Conservation (phyloP, 1,284 basidiomycete genomes). For the Apiotrichum siamense region DNA sequence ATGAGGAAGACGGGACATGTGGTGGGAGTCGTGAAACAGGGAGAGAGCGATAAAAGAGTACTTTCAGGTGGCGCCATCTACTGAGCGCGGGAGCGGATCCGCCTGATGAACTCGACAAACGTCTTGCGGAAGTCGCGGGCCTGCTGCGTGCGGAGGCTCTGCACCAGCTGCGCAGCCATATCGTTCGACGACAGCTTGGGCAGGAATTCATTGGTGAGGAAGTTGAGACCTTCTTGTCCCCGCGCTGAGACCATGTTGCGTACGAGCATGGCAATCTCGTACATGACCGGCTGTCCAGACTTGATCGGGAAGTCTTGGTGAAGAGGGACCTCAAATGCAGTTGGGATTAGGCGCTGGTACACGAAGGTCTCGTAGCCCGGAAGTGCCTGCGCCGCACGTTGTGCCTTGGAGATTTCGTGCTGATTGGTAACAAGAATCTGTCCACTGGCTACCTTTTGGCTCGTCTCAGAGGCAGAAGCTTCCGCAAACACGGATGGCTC, state of each 20-base stretch:
- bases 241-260: constrained; percentile 72
- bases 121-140: constrained; percentile 80
- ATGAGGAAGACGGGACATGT: background rate
- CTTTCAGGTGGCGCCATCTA: background rate
- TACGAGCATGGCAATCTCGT: constrained; percentile 79
- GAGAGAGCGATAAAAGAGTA: background rate
- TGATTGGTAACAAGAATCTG: constrained; percentile 31
- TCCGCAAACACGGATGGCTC: constrained; percentile 40
- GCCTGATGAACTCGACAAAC: constrained; percentile 65
- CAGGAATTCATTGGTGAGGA: constrained; percentile 71
- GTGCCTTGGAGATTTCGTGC: constrained; percentile 32
- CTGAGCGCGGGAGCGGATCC: constrained; percentile 24
- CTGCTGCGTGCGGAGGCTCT: constrained; percentile 70
- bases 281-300: constrained; percentile 75
- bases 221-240: constrained; percentile 77
- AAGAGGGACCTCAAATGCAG: constrained; percentile 76
- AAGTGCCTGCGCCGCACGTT: constrained; percentile 53
- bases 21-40: background rate
- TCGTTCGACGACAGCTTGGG: constrained; percentile 76
- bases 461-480: constrained; percentile 29
- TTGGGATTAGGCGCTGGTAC: constrained; percentile 79
- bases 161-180: constrained; percentile 70
- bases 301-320: constrained; percentile 76
- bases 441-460: constrained; percentile 48
- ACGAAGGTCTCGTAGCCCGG: constrained; percentile 91